These are phyloP conservation scores for Prinsepia uniflora DNA, from an alignment of 306 rosid genomes.

Conservation along the genomic window DNA sequence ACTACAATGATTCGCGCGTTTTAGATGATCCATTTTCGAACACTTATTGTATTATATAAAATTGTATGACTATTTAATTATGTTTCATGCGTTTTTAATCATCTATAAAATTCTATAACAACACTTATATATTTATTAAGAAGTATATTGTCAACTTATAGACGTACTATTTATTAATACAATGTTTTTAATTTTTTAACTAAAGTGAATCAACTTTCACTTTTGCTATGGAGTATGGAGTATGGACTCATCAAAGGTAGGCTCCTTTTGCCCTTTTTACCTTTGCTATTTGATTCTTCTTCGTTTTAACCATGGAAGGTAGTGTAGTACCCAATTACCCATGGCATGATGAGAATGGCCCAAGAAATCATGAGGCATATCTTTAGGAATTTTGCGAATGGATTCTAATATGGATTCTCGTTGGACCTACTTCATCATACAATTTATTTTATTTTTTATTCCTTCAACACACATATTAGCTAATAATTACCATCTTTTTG, in stretches of 20 bases:
- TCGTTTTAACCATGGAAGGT: not conserved
- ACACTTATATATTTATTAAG: no score
- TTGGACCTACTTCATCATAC: not conserved
- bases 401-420: not conserved
- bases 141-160: no score
- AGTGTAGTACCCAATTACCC: not conserved
- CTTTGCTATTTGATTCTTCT: not conserved
- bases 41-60: no score
- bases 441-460: not conserved
- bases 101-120: no score
- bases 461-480: not conserved
- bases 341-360: constrained; percentile 6
- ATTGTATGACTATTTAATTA: no score
- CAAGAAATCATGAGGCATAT: constrained; percentile 2
- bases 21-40: no score
- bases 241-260: no score
- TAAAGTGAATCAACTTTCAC: not conserved
- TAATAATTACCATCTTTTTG: constrained; percentile 8
- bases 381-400: not conserved
- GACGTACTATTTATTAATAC: no score
- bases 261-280: not conserved
- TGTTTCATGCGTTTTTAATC: no score
- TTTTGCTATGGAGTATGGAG: no score
- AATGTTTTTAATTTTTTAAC: not conserved
- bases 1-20: no score